Percentiles rank a stretch among this genome's conserved stretches.
phyloP scores from a whole-genome alignment of 345 rosid genomes.

The Melaleuca quinquenervia region DNA sequence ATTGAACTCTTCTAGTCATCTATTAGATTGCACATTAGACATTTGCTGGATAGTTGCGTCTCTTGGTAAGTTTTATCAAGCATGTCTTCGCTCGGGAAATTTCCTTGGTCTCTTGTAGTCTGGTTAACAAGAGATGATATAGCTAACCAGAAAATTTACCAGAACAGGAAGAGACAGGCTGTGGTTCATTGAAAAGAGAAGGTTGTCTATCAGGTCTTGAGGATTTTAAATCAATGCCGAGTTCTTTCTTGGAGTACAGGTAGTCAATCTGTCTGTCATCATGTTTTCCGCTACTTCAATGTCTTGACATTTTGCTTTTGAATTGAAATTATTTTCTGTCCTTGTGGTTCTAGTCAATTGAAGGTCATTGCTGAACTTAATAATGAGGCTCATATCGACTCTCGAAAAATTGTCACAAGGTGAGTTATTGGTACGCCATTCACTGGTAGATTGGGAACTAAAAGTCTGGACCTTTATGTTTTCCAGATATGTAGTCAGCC shows the following conservation, averaged over 20 bases:
- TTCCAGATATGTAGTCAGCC: background rate
- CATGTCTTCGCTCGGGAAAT: slow-evolving; percentile 11
- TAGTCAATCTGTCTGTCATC: background rate
- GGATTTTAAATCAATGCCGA: slow-evolving; percentile 38
- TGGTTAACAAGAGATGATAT: slow-evolving; percentile 41
- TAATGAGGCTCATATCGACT: slow-evolving; percentile 40
- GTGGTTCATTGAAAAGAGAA: slow-evolving; percentile 11
- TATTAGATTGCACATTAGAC: background rate
- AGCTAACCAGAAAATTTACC: slow-evolving; percentile 5
- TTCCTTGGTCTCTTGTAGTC: slow-evolving; percentile 46
- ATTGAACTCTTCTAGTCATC: background rate
- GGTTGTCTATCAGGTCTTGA: slow-evolving; percentile 38
- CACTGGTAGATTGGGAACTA: background rate
- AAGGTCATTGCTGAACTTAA: slow-evolving; percentile 49
- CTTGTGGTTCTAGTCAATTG: slow-evolving; percentile 28
- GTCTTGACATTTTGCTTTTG: background rate
- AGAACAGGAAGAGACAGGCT: slow-evolving; percentile 24
- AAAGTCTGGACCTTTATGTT: background rate
- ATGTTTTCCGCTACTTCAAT: background rate
- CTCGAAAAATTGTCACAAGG: slow-evolving; percentile 50
- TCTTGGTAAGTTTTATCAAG: background rate
- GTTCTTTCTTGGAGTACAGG: slow-evolving; percentile 45
- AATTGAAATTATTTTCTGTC: background rate
- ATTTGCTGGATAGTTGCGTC: background rate
- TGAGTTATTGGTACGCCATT: slow-evolving; percentile 2